These are phyloP conservation scores for Linderniella brevidens DNA, from an alignment of 257 asterid species.

Conservation along the genomic window DNA sequence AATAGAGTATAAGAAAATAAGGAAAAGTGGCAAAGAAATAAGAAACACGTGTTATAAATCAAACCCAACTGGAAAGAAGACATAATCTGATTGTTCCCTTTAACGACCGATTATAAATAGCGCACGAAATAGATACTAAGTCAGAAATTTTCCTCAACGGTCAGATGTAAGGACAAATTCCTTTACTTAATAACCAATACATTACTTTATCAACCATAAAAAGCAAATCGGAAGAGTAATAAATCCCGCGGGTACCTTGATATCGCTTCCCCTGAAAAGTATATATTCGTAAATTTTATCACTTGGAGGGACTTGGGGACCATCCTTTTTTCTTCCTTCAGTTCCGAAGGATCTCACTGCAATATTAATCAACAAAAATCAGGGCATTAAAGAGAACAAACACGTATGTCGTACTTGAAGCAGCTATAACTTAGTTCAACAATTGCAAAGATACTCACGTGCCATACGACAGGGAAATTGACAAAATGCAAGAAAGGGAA, in stretches of 20 bases:
- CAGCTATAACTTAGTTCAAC: too few relatives aligned
- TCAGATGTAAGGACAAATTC: not conserved
- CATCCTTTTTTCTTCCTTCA: constrained; percentile 88
- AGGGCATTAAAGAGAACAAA: not conserved
- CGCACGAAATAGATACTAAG: too few relatives aligned
- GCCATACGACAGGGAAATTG: too few relatives aligned
- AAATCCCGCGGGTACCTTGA: constrained; percentile 36
- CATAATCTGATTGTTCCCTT: too few relatives aligned
- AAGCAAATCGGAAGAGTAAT: not conserved
- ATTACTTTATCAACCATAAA: not conserved
- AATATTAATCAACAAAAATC: not conserved
- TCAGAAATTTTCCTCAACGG: too few relatives aligned
- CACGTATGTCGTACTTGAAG: constrained; percentile 8
- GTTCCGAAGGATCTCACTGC: constrained; percentile 96
- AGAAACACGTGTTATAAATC: too few relatives aligned
- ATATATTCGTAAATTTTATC: constrained; percentile 86
- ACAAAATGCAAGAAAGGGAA: too few relatives aligned
- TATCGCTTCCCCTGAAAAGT: constrained; percentile 87
- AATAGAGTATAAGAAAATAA: too few relatives aligned
- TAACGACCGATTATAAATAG: too few relatives aligned
- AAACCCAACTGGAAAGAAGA: too few relatives aligned
- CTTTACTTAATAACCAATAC: not conserved
- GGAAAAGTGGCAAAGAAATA: too few relatives aligned
- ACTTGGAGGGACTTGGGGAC: constrained; percentile 80
- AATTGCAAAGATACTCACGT: too few relatives aligned